phyloP scores from a whole-genome alignment of 805 yeast species.

The Cyberlindnera euphorbiae region DNA sequence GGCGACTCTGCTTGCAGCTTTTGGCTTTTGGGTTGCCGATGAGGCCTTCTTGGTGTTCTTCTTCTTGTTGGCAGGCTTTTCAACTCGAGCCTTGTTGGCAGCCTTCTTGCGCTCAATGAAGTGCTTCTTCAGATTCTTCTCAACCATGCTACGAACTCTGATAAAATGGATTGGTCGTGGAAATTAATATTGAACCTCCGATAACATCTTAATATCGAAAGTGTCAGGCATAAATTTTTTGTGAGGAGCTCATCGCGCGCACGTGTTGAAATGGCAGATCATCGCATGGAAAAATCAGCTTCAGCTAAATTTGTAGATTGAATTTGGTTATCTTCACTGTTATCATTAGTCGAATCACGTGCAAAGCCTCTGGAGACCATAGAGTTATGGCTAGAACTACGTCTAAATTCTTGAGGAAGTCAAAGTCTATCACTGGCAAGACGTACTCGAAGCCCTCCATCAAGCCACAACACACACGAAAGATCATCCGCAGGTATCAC shows the following conservation, averaged over 20 bases:
- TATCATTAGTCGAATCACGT: too few relatives aligned
- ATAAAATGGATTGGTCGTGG: too few relatives aligned
- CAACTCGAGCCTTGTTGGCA: conserved; percentile 5
- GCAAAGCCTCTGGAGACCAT: too few relatives aligned
- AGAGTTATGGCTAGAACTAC: too few relatives aligned
- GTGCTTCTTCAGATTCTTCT: conserved; percentile 9
- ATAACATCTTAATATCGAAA: too few relatives aligned
- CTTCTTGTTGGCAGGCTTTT: conserved; percentile 4
- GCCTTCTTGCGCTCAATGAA: conserved; percentile 8
- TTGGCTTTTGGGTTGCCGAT: conserved; percentile 5
- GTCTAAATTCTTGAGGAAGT: conserved; percentile 14
- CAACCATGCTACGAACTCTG: conserved; percentile 10
- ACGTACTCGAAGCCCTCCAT: conserved; percentile 39
- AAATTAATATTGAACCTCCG: too few relatives aligned
- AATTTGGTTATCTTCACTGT: too few relatives aligned
- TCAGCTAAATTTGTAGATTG: too few relatives aligned
- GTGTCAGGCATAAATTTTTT: too few relatives aligned
- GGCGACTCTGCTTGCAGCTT: conserved; percentile 28
- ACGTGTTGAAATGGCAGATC: too few relatives aligned
- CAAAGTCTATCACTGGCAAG: conserved; percentile 27
- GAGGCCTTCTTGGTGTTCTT: conserved; percentile 4
- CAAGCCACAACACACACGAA: conserved; percentile 69
- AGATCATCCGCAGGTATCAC: conserved; percentile 75
- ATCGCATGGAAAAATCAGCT: too few relatives aligned
- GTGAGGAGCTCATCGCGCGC: too few relatives aligned